These are phyloP conservation scores for Saturnispora gosingensis DNA, from an alignment of 805 yeast species.

Conservation along the genomic window DNA sequence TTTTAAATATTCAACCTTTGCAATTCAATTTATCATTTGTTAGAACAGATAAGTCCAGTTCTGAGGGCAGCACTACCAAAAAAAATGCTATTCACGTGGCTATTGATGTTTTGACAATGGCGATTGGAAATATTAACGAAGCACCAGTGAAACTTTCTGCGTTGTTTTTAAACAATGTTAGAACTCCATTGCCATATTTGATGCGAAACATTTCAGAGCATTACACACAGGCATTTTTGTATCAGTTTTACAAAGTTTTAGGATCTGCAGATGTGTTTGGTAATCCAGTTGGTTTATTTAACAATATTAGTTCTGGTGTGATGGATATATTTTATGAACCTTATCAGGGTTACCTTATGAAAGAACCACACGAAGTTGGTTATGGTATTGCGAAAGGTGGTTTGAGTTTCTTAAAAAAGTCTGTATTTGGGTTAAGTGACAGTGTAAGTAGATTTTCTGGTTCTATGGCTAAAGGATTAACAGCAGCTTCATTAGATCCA, in stretches of 20 bases:
- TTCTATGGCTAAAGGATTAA: conserved; percentile 85
- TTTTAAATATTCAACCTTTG: conserved; percentile 85
- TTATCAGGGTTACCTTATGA: conserved; percentile 88
- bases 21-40: conserved; percentile 84
- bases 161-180: conserved; percentile 74
- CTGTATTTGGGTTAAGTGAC: conserved; percentile 91
- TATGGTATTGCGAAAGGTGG: conserved; percentile 96
- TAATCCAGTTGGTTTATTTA: conserved; percentile 94
- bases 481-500: conserved; percentile 82
- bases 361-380: conserved; percentile 94
- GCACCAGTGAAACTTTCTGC: conserved; percentile 91
- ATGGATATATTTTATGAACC: conserved; percentile 97
- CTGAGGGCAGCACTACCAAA: conserved; percentile 46
- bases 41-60: conserved; percentile 64
- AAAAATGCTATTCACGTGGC: conserved; percentile 67
- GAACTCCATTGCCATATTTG: conserved; percentile 75
- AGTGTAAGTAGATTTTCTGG: conserved; percentile 90
- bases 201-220: conserved; percentile 67
- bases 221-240: conserved; percentile 84
- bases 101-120: conserved; percentile 85
- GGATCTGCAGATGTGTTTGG: conserved; percentile 97
- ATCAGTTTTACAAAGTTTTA: conserved; percentile 82
- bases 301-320: conserved; percentile 87
- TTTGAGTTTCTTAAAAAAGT: conserved; percentile 82
- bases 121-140: conserved; percentile 92